Conservation (phyloP, 805 yeast genomes). For the Candida ipomoeae region DNA sequence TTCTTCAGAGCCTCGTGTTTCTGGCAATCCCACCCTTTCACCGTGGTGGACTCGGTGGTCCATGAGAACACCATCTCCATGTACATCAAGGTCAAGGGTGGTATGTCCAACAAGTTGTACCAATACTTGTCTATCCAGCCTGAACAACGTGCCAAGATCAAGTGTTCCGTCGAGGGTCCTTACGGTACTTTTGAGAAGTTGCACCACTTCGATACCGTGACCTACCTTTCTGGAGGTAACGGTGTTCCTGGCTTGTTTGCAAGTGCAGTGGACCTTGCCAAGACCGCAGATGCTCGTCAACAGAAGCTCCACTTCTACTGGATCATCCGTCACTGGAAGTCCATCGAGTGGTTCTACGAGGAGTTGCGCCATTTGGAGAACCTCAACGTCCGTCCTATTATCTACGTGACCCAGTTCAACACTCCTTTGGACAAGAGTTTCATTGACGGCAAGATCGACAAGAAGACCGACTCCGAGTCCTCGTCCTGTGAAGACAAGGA, state of each 20-base stretch:
- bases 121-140: slow-evolving; percentile 25
- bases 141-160: slow-evolving; percentile 31
- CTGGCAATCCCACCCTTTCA: slow-evolving; percentile 77
- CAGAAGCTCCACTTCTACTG: slow-evolving; percentile 29
- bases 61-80: slow-evolving; percentile 39
- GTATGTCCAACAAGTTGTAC: slow-evolving; percentile 47
- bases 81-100: slow-evolving; percentile 52
- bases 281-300: slow-evolving; percentile 4
- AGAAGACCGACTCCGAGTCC: not conserved
- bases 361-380: slow-evolving; percentile 33
- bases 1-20: slow-evolving; percentile 49
- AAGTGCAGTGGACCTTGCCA: slow-evolving; percentile 32
- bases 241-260: slow-evolving; percentile 58
- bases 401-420: slow-evolving; percentile 27
- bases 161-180: slow-evolving; percentile 57
- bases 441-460: slow-evolving; percentile 10
- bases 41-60: slow-evolving; percentile 43
- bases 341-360: slow-evolving; percentile 37
- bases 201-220: slow-evolving; percentile 42
- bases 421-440: slow-evolving; percentile 16
- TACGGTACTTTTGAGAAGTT: slow-evolving; percentile 51
- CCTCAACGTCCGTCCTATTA: slow-evolving; percentile 32
- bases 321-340: slow-evolving; percentile 38
- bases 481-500: slow-evolving; percentile 8
- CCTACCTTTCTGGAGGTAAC: slow-evolving; percentile 61